Base-by-base conservation (phyloP, 768 basidiomycete genomes). In the Boletellus ananas region DNA sequence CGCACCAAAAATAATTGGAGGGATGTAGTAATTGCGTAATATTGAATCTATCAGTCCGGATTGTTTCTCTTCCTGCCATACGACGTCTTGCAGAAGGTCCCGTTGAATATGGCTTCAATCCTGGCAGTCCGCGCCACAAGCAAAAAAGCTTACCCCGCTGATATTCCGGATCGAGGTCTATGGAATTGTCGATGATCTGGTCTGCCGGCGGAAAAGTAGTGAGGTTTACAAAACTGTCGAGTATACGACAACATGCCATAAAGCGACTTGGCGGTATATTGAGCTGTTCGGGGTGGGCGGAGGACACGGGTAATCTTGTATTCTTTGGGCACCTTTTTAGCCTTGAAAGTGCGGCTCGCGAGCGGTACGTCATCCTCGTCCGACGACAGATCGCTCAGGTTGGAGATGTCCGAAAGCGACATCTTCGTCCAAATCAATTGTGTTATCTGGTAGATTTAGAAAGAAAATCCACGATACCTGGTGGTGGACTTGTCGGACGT, bases 1-100 rank as follows among this genome's bases (percentile, higher is more conserved):
- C 75, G 6, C 49, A 85, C 85, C 74, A 54, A 87, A 85, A 18
- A 87, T 79, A 35, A 87, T 70, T 2, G 83, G 83, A 0, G 84
- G 85, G 8, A 87, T 75, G 39, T 83, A 82, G 59, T 78, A 85
- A 57, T 84, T 82, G 44, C 77, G 72, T 43, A 86, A 68, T 5
- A 85, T 48, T 0, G 85, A 85, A 54, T 87, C 85, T 40, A 87
- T 81, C 7, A 87, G 70, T 7, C 72, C 76, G 12, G 72, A 70
- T 50, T 85, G 84, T 56, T 86, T 85, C 36, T 63, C 50, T 36
- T 82, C 80, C 7, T 71, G 69, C 86, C 85, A 87, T 11, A 87
- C 85, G 39, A 86, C 70, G 45, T 75, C 84, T 85, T 52, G 42
- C 11, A 17, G 17, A 47, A 9, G 29, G 8, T n/a, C 1, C 27